A percentile compares a stretch with the other conserved stretches of the same genome.
Evolutionary conservation across 768 basidiomycete genomes (phyloP).

Genomic region (Rhizopogon vulgaris): DNA sequence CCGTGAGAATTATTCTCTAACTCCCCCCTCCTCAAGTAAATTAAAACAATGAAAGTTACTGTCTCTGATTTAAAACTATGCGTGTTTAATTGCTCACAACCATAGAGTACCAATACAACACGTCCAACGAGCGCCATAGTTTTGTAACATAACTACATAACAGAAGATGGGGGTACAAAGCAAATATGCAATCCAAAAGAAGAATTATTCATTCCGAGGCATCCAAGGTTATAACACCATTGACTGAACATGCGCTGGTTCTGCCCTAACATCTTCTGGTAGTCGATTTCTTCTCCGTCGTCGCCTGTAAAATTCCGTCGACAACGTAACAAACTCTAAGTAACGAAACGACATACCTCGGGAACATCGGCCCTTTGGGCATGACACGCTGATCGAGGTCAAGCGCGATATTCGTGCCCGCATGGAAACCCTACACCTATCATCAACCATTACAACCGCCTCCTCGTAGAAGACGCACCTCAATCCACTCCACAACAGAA

Average conservation of each 20-base stretch:
- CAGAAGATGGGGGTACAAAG: neutral
- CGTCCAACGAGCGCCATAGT: too few species aligned
- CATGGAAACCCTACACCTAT: conserved; percentile 69
- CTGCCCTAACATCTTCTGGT: neutral
- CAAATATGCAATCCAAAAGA: neutral
- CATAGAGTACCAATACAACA: too few species aligned
- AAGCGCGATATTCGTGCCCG: conserved; percentile 84
- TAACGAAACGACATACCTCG: conserved; percentile 41
- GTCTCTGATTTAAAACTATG: too few species aligned
- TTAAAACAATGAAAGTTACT: neutral
- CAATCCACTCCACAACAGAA: conserved; percentile 92
- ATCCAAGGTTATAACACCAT: neutral
- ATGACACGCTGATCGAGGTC: conserved; percentile 90
- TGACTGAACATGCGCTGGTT: neutral
- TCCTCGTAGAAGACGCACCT: conserved; percentile 42
- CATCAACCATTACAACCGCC: conserved; percentile 2
- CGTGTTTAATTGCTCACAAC: too few species aligned
- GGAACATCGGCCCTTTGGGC: conserved; percentile 86
- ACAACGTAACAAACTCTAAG: neutral
- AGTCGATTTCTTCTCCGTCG: conserved; percentile 24
- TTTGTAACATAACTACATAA: too few species aligned
- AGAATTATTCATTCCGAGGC: too few species aligned
- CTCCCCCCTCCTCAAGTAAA: too few species aligned
- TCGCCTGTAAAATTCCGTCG: conserved; percentile 12
- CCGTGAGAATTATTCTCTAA: conserved; percentile 21